A percentile compares a stretch with the other conserved stretches of the same genome.
These are phyloP conservation scores for Echium plantagineum DNA, from an alignment of 257 asterid species.

Conservation along the genomic window DNA sequence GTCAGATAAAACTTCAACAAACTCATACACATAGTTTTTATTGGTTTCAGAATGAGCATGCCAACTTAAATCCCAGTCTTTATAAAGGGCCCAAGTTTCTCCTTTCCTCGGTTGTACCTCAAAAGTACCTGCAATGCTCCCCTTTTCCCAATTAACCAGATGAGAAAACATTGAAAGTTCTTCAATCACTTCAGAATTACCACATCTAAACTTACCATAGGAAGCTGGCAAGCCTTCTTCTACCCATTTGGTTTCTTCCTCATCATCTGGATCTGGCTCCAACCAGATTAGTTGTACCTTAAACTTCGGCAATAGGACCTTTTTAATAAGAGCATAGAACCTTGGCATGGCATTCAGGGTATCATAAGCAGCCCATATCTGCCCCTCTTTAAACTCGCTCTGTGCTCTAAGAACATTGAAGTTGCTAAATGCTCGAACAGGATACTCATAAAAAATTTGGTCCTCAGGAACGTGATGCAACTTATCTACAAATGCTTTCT, in stretches of 20 bases:
- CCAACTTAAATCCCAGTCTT: slow-evolving; percentile 44
- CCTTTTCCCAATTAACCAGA: slow-evolving; percentile 22
- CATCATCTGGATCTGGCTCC: slow-evolving; percentile 34
- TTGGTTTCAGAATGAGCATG: slow-evolving; percentile 12
- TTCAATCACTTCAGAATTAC: slow-evolving; percentile 21
- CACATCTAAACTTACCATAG: slow-evolving; percentile 40
- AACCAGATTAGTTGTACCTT: slow-evolving; percentile 46
- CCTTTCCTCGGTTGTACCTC: slow-evolving; percentile 39
- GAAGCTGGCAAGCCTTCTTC: slow-evolving; percentile 40
- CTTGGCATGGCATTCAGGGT: slow-evolving; percentile 57
- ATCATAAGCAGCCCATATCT: slow-evolving; percentile 65
- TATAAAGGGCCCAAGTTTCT: slow-evolving; percentile 63
- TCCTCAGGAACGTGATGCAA: slow-evolving; percentile 6
- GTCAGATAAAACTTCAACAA: slow-evolving; percentile 45
- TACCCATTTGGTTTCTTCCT: slow-evolving; percentile 35
- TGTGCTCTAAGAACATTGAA: slow-evolving; percentile 24
- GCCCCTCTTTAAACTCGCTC: slow-evolving; percentile 28
- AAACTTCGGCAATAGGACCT: slow-evolving; percentile 20
- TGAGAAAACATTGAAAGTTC: slow-evolving; percentile 49
- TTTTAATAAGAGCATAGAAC: slow-evolving; percentile 37
- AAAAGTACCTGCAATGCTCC: slow-evolving; percentile 2
- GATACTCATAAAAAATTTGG: slow-evolving; percentile 22
- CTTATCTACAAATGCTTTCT: slow-evolving; percentile 1
- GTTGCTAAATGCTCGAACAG: slow-evolving; percentile 35
- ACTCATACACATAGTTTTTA: slow-evolving; percentile 21